Evolutionary conservation across 2,329 filamentous ascomycete genomes (phyloP).

Genomic region (Shiraia bambusicola): DNA sequence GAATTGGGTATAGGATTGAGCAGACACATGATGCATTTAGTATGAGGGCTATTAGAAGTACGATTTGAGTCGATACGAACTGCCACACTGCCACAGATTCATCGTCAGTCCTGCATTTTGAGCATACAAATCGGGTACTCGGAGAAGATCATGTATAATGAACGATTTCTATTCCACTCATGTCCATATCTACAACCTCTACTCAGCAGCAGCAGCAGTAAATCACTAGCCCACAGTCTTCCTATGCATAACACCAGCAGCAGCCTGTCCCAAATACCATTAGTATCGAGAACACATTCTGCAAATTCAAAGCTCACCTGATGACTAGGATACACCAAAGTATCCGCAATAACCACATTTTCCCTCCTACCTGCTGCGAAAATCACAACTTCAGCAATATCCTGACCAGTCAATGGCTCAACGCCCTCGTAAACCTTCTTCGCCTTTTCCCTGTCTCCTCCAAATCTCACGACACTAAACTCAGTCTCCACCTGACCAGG

Average conservation of each 20-base stretch:
- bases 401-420: slow-evolving; percentile 80
- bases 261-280: slow-evolving; percentile 31
- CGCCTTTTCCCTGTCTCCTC: slow-evolving; percentile 85
- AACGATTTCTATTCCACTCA: slow-evolving; percentile 1
- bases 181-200: slow-evolving; percentile 2
- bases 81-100: background rate
- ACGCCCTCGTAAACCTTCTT: slow-evolving; percentile 77
- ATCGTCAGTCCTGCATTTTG: background rate
- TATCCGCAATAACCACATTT: slow-evolving; percentile 89
- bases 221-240: slow-evolving; percentile 19
- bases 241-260: slow-evolving; percentile 42
- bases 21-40: too few relatives aligned
- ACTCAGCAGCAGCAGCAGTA: background rate
- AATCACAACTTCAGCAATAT: slow-evolving; percentile 88
- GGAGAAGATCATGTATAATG: background rate
- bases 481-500: slow-evolving; percentile 94
- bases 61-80: too few relatives aligned
- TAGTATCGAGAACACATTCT: background rate
- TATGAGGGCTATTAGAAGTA: too few relatives aligned
- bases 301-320: slow-evolving; percentile 62
- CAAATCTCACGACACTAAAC: slow-evolving; percentile 85
- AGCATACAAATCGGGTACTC: background rate
- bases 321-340: slow-evolving; percentile 83
- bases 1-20: too few relatives aligned
- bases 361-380: slow-evolving; percentile 81